Evolutionary conservation across 1,284 basidiomycete species (phyloP), one percentile per base, ranked within the genome.

Genomic region (Leccinum fuscescens): DNA sequence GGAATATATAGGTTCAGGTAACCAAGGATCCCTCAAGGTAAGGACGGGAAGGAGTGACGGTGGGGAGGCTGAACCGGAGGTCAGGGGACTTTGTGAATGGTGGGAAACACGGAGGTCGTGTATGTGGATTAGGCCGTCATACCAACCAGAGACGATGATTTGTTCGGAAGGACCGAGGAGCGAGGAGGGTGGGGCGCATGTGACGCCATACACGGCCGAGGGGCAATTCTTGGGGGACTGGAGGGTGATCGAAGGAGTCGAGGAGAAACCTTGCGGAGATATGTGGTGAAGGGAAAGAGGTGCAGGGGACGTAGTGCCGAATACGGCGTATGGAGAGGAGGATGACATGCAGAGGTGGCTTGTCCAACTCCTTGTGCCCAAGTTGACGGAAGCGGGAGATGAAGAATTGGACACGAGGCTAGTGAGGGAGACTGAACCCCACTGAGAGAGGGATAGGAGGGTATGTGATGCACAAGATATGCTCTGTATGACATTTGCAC

Each of bases 121-220:
- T 54, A 89, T 80, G 49, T 82, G 80, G 31, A 90, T 86, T 54
- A 79, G 70, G 6, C 90, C 87, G 67, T 92, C 89, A 72, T 85
- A 91, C 90, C 90, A 92, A 2, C 90, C 90, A 2, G 87, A 86
- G 42, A 90, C 79, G n/a, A 92, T 60, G 22, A 90, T 80, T 67
- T 89, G 79, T n/a, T 88, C 83, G 5, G 88, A 88, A 1, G 81
- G 73, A 9, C 88, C 88, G 79, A 86, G 86, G 2, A 84, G 82
- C 17, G 85, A 84, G 31, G 80, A 78, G 1, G 78, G 77, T 0
- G 88, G 86, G 12, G 82, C 80, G n/a, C 75, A 77, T 5, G 82
- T 76, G 67, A 91, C 83, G 50, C 82, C 86, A 73, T 90, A 91
- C 11, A 91, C 88, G 1, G 88, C 86, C 27, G 84, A 83, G 24